phyloP scores from a whole-genome alignment of 2,329 filamentous ascomycete genomes.

The Aplosporella prunicola region DNA sequence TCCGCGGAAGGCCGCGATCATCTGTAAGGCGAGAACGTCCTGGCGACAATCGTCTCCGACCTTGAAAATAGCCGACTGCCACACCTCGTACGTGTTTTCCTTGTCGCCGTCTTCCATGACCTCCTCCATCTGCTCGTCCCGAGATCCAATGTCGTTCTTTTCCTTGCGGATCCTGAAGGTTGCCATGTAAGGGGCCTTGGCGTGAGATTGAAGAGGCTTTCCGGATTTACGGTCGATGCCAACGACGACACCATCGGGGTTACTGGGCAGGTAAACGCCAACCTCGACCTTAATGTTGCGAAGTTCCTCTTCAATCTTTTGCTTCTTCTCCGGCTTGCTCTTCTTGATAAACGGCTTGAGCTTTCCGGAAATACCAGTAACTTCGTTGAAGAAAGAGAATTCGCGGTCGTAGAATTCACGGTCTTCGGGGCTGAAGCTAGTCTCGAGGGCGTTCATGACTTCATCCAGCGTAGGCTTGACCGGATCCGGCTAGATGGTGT shows the following conservation, averaged over 20 bases:
- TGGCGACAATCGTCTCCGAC: conserved; percentile 97
- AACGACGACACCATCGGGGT: conserved; percentile 92
- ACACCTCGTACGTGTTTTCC: conserved; percentile 71
- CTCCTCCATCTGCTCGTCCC: conserved; percentile 32
- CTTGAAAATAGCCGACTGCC: conserved; percentile 99
- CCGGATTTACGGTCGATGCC: conserved; percentile 97
- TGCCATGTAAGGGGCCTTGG: conserved; percentile 97
- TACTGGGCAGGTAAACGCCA: conserved; percentile 92
- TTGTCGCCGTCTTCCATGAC: conserved; percentile 38
- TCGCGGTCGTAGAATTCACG: conserved; percentile 85
- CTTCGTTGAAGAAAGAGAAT: conserved; percentile 96
- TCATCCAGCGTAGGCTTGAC: conserved; percentile 90
- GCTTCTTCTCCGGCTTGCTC: conserved; percentile 92
- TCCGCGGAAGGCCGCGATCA: conserved; percentile 94
- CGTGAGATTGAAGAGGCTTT: conserved; percentile 93
- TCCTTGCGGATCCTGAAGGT: conserved; percentile 94
- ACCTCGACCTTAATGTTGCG: conserved; percentile 96
- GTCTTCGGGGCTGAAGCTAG: conserved; percentile 71
- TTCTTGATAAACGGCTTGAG: conserved; percentile 87
- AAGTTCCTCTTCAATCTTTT: conserved; percentile 97
- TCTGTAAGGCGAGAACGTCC: conserved; percentile 90
- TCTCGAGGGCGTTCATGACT: conserved; percentile 75
- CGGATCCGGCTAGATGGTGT: conserved; percentile 58
- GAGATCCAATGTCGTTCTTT: conserved; percentile 44
- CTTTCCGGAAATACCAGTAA: conserved; percentile 91